phyloP scores from a whole-genome alignment of 2,329 filamentous ascomycete genomes.

The Pseudogymnoascus sp. region DNA sequence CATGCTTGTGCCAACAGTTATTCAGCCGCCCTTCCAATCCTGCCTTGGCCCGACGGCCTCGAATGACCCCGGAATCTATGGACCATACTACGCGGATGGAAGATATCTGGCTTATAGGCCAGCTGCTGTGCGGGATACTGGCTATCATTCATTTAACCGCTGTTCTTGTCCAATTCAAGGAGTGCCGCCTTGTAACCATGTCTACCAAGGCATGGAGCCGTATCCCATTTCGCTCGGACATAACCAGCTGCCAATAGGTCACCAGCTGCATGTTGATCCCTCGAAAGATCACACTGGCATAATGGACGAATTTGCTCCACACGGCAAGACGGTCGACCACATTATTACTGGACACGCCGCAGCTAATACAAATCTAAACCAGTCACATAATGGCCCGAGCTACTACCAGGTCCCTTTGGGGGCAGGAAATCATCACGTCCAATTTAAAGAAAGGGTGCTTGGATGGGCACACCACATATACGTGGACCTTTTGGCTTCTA shows the following conservation, averaged over 20 bases:
- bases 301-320: neutral
- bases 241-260: neutral
- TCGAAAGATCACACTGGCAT: neutral
- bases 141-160: constrained; percentile 24
- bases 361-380: neutral
- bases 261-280: neutral
- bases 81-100: constrained; percentile 57
- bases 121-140: constrained; percentile 45
- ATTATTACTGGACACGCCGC: neutral
- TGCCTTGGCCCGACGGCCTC: constrained; percentile 49
- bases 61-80: constrained; percentile 47
- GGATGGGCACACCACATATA: constrained; percentile 65
- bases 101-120: constrained; percentile 45
- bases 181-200: constrained; percentile 1
- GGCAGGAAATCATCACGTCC: constrained; percentile 23
- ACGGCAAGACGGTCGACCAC: neutral
- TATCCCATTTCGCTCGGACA: constrained; percentile 5
- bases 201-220: neutral
- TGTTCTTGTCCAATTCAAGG: constrained; percentile 2
- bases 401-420: constrained; percentile 3
- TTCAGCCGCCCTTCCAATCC: constrained; percentile 50
- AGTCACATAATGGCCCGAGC: neutral
- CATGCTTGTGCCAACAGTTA: constrained; percentile 47
- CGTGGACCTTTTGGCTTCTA: constrained; percentile 56
- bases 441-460: constrained; percentile 61